Evolutionary conservation across 1,139 yeast species (phyloP).

Genomic region (Wickerhamiella infanticola): DNA sequence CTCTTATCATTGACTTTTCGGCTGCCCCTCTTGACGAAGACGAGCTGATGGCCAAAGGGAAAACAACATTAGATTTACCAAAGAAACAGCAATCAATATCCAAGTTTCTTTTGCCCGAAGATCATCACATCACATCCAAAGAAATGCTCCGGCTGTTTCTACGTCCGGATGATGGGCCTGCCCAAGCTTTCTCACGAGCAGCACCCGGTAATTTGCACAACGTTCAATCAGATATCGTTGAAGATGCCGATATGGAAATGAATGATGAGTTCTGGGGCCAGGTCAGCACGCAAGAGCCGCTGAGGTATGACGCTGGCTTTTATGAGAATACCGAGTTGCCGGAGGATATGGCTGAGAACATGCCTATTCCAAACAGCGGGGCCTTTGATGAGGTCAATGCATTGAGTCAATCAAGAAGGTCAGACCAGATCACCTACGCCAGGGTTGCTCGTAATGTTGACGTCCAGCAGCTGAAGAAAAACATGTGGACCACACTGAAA

Average conservation of each 20-base stretch:
- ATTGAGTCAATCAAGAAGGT: not conserved
- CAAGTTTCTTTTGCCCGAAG: slow-evolving; percentile 48
- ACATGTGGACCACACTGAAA: slow-evolving; percentile 50
- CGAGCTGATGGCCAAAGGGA: slow-evolving; percentile 22
- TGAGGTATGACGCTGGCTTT: slow-evolving; percentile 34
- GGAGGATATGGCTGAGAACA: slow-evolving; percentile 12
- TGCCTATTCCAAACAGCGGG: not conserved
- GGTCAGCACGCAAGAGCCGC: slow-evolving; percentile 24
- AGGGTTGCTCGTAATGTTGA: slow-evolving; percentile 76
- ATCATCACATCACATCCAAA: slow-evolving; percentile 55
- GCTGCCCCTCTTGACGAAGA: not conserved
- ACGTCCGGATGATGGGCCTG: slow-evolving; percentile 36
- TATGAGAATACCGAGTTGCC: slow-evolving; percentile 25
- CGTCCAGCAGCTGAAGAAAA: slow-evolving; percentile 61
- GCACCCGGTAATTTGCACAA: not conserved
- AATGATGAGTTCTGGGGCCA: slow-evolving; percentile 70
- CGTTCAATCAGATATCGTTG: slow-evolving; percentile 3
- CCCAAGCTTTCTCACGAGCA: not conserved
- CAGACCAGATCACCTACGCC: slow-evolving; percentile 59
- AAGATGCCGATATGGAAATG: slow-evolving; percentile 14
- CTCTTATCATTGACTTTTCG: not conserved
- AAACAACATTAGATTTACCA: slow-evolving; percentile 13
- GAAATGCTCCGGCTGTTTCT: slow-evolving; percentile 52
- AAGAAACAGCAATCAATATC: slow-evolving; percentile 26
- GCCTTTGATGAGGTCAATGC: not conserved